Evolutionary conservation across 768 basidiomycete species (phyloP), one percentile per base, ranked within the genome.

Genomic region (Pulveroboletus sp.): DNA sequence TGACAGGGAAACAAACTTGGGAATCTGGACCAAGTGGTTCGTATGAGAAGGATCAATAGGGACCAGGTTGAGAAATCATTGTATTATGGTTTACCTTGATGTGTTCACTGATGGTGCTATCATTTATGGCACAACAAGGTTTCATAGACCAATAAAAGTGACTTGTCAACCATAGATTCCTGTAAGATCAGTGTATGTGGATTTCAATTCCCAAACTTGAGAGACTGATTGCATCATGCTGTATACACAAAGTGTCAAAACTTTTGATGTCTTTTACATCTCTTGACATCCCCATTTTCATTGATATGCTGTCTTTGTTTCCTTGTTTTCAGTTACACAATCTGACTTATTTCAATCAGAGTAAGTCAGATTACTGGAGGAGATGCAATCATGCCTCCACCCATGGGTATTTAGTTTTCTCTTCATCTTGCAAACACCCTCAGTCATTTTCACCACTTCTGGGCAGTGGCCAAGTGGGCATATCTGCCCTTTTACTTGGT

Each of bases 171-270:
- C 35, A 46, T 24, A 4, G 41, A 41, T 43, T 31, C 29, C 29
- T 36, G 40, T 56, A 47, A 52, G 23, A 16, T 11, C 16, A 36
- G 23, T n/a, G 14, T 12, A 29, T 42, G 34, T 10, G 40, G 19
- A 39, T n/a, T 37, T 13, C 22, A 39, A 39, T 57, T 57, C 35
- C 49, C 42, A 35, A 37, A 40, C 30, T 27, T 29, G n/a, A 23
- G 54, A 17, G 11, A 47, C 35, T 40, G 45, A 39, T 36, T 41
- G 35, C 42, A 20, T n/a, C 63, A 83, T 19, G 73, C 68, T 26
- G 79, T 81, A 55, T 83, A 82, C 7, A 80, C 71, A 54, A 83
- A n/a, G n/a, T n/a, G n/a, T n/a, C n/a, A n/a, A n/a, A n/a, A n/a
- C n/a, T n/a, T n/a, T n/a, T n/a, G n/a, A n/a, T n/a, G n/a, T n/a